phyloP scores from a whole-genome alignment of 352 stramenopile genomes.

The Phytopythium oedochilum region DNA sequence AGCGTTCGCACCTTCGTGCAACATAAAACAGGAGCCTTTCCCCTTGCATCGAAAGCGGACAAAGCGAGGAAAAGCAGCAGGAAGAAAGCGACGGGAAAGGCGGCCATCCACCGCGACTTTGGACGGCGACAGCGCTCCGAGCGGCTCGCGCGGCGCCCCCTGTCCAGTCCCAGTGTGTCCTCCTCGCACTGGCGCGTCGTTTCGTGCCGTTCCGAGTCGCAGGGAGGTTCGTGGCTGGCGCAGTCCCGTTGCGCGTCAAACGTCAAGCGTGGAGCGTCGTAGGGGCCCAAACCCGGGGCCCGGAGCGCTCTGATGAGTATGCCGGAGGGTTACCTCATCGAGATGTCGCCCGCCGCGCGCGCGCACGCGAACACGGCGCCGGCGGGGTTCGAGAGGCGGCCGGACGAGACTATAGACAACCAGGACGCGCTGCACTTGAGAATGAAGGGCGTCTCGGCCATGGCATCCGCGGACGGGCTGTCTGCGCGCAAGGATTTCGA shows the following conservation, averaged over 20 bases:
- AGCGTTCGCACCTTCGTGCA: slow-evolving; percentile 4
- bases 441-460: background rate
- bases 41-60: background rate
- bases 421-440: background rate
- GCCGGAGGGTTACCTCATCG: background rate
- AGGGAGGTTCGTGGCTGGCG: background rate
- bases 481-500: background rate
- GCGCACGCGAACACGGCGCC: slow-evolving; percentile 1
- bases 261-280: background rate
- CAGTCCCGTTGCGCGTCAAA: background rate
- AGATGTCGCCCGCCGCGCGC: slow-evolving; percentile 2
- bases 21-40: background rate
- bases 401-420: background rate
- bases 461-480: background rate
- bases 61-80: background rate
- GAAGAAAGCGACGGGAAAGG: background rate
- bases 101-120: background rate
- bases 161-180: background rate
- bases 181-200: background rate
- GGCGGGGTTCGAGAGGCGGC: background rate
- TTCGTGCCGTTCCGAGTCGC: background rate
- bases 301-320: background rate
- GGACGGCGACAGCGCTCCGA: background rate
- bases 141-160: background rate
- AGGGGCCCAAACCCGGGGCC: background rate